phyloP scores from a whole-genome alignment of 768 basidiomycete genomes.

The Rhodotorula babjevae region DNA sequence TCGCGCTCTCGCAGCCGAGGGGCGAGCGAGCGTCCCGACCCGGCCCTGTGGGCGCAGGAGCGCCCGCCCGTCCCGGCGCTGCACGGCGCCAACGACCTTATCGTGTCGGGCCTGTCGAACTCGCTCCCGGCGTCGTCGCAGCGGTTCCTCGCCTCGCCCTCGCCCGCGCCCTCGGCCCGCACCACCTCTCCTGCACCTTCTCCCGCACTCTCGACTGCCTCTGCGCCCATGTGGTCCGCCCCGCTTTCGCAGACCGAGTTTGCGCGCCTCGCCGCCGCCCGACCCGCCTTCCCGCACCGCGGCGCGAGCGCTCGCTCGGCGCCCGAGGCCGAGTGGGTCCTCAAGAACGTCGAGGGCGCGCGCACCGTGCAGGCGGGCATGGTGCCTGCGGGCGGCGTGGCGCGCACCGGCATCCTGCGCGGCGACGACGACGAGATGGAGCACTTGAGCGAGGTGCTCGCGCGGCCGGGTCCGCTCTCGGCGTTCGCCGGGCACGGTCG shows the following conservation, averaged over 20 bases:
- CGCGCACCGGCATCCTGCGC: not conserved
- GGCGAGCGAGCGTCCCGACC: not conserved
- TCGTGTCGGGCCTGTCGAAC: not conserved
- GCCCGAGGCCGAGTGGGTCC: not conserved
- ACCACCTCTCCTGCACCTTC: not conserved
- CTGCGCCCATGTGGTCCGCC: not conserved
- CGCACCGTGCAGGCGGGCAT: not conserved
- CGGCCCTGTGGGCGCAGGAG: not conserved
- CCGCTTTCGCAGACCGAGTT: constrained; percentile 11
- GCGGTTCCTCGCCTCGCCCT: not conserved
- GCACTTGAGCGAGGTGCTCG: not conserved
- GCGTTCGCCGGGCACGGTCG: not conserved
- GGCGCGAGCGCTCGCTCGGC: not conserved
- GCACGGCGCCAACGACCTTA: not conserved
- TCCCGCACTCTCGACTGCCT: not conserved
- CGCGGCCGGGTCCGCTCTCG: not conserved
- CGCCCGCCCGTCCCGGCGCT: not conserved
- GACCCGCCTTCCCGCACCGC: constrained; percentile 15
- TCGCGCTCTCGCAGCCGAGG: not conserved
- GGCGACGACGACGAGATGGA: not conserved
- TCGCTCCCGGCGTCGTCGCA: not conserved
- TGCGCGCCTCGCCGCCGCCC: not conserved
- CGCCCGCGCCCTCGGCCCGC: not conserved
- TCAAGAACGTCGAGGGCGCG: constrained; percentile 4
- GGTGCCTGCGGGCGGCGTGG: not conserved